These are phyloP conservation scores for Talaromyces islandicus DNA, from an alignment of 2,329 filamentous ascomycete species.

Conservation along the genomic window DNA sequence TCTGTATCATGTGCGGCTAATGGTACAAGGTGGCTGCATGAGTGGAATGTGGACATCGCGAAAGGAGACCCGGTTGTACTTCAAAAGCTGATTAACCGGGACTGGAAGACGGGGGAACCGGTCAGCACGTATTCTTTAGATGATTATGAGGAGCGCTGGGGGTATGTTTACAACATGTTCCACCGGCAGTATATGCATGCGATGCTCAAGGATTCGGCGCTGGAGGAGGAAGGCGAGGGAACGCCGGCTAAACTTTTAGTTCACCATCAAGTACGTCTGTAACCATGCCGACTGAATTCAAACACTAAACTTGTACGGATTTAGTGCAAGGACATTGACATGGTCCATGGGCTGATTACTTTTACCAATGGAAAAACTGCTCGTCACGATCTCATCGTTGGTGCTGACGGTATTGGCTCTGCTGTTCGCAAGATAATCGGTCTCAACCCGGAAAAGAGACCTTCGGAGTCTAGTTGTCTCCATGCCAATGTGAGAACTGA, in stretches of 20 bases:
- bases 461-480: constrained; percentile 56
- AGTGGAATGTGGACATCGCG: constrained; percentile 60
- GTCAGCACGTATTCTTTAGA: constrained; percentile 58
- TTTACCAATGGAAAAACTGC: constrained; percentile 49
- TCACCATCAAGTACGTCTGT: constrained; percentile 44
- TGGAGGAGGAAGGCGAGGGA: constrained; percentile 48
- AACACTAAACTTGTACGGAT: neutral
- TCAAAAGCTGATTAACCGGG: constrained; percentile 60
- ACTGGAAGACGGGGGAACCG: constrained; percentile 64
- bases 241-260: constrained; percentile 49
- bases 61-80: constrained; percentile 62
- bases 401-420: constrained; percentile 64
- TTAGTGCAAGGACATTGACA: constrained; percentile 42
- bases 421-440: constrained; percentile 58
- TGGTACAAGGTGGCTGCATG: constrained; percentile 62
- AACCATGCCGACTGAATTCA: neutral
- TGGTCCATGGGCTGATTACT: constrained; percentile 43
- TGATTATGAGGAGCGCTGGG: constrained; percentile 62
- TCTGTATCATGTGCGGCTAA: constrained; percentile 65
- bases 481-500: constrained; percentile 60
- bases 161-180: constrained; percentile 64
- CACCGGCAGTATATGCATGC: constrained; percentile 63
- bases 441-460: constrained; percentile 54
- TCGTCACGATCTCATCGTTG: constrained; percentile 56
- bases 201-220: constrained; percentile 58